Evolutionary conservation across 495 filamentous ascomycete genomes (phyloP).

Genomic region (Penicillium cinerascens): DNA sequence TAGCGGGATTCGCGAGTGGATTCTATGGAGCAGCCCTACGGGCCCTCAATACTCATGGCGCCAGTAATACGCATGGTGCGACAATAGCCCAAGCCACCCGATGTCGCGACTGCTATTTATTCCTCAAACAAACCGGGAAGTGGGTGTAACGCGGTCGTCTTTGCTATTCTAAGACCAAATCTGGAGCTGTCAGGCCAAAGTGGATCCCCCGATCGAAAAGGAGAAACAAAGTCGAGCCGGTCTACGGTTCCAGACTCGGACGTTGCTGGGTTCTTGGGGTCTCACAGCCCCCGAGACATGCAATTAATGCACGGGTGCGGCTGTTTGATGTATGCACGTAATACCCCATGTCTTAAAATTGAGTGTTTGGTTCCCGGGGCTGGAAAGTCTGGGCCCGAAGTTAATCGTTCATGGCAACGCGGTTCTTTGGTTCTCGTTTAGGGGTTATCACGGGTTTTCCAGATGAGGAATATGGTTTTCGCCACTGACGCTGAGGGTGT

Average conservation of each 20-base stretch:
- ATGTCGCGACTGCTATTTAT: constrained; percentile 4
- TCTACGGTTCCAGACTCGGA: background rate
- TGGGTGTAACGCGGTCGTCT: background rate
- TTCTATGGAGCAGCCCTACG: constrained; percentile 14
- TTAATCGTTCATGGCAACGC: background rate
- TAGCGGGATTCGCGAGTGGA: constrained; percentile 1
- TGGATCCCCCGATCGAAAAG: background rate
- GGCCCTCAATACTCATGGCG: background rate
- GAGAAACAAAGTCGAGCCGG: background rate
- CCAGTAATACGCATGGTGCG: constrained; percentile 13
- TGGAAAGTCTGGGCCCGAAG: background rate
- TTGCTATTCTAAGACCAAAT: background rate
- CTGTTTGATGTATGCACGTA: background rate
- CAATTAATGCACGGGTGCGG: background rate
- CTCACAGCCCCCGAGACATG: background rate
- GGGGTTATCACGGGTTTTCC: background rate
- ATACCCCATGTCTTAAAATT: constrained; percentile 5
- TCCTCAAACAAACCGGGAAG: background rate
- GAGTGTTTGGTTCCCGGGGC: background rate
- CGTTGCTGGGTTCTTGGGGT: background rate
- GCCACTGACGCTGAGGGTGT: background rate
- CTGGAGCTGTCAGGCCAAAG: background rate
- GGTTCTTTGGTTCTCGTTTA: background rate
- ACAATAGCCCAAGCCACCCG: constrained; percentile 18
- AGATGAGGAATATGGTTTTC: background rate